Conservation (phyloP, 1,284 basidiomycete species). For the Neotropicomus parvogracilis region DNA sequence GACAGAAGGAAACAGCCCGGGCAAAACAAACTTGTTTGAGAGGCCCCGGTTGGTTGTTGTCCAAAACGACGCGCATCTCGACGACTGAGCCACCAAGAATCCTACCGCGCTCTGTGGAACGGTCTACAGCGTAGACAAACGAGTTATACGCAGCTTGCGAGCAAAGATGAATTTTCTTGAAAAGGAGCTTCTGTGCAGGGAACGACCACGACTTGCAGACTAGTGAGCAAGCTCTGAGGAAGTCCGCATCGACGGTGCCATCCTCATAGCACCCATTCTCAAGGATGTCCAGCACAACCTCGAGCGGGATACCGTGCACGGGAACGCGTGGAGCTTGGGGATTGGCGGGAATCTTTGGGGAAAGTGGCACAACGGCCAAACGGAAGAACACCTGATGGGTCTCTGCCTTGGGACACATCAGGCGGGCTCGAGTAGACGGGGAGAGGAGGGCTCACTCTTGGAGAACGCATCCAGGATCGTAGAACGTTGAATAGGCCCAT, state of each 20-base stretch:
- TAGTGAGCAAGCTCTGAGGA: slow-evolving; percentile 53
- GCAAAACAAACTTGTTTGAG: slow-evolving; percentile 56
- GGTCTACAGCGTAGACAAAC: slow-evolving; percentile 50
- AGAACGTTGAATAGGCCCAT: slow-evolving; percentile 41
- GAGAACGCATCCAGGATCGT: slow-evolving; percentile 32
- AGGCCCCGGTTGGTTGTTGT: slow-evolving; percentile 61
- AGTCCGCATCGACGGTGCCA: slow-evolving; percentile 35
- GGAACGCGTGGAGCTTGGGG: slow-evolving; percentile 25
- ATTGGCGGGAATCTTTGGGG: slow-evolving; percentile 3
- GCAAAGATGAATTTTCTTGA: slow-evolving; percentile 51
- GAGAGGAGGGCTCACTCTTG: slow-evolving; percentile 26
- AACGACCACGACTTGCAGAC: slow-evolving; percentile 64
- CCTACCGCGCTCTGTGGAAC: slow-evolving; percentile 43
- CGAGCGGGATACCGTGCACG: slow-evolving; percentile 46
- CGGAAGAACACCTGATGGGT: slow-evolving; percentile 39
- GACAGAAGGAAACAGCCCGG: slow-evolving; percentile 52
- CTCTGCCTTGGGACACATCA: slow-evolving; percentile 28
- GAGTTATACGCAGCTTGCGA: slow-evolving; percentile 50
- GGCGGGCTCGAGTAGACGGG: slow-evolving; percentile 9
- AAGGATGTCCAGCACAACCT: slow-evolving; percentile 59
- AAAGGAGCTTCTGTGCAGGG: slow-evolving; percentile 60
- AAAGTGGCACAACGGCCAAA: slow-evolving; percentile 23
- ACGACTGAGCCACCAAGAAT: slow-evolving; percentile 51
- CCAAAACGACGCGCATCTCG: slow-evolving; percentile 53
- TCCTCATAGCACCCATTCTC: slow-evolving; percentile 49